Evolutionary conservation across 352 stramenopile genomes (phyloP).

Genomic region (Phytophthora cajani): DNA sequence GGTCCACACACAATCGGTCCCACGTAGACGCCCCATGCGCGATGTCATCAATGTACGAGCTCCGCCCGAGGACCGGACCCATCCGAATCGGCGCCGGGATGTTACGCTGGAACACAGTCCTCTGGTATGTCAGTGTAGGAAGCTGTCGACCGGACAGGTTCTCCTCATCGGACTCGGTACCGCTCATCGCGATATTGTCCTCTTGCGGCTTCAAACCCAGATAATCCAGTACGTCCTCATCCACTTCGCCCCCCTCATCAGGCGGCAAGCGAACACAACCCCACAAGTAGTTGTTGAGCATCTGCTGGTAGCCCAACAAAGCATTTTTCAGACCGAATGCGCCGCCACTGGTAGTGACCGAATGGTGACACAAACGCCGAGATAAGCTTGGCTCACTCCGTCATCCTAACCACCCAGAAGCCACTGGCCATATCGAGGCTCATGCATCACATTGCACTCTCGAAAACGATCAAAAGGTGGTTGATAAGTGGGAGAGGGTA

Average conservation of each 20-base stretch:
- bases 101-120: not conserved
- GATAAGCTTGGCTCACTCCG: conserved; percentile 16
- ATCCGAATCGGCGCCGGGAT: not conserved
- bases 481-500: conserved; percentile 33
- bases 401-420: conserved; percentile 36
- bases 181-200: too few species aligned
- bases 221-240: conserved; percentile 8
- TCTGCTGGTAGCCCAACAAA: conserved; percentile 13
- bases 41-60: conserved; percentile 14
- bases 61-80: conserved; percentile 5
- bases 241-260: not conserved
- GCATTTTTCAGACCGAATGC: conserved; percentile 36
- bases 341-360: conserved; percentile 27
- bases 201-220: not conserved
- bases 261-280: conserved; percentile 9
- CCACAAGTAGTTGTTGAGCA: conserved; percentile 26
- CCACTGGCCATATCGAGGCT: conserved; percentile 21
- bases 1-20: not conserved
- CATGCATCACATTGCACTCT: conserved; percentile 22
- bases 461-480: conserved; percentile 32
- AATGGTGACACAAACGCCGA: conserved; percentile 30
- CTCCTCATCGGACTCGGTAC: too few species aligned
- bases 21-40: not conserved
- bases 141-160: not conserved
- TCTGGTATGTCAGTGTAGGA: not conserved